Base-by-base conservation (phyloP, 371 early-diverging fungal species). In the Mortierella sp. region DNA sequence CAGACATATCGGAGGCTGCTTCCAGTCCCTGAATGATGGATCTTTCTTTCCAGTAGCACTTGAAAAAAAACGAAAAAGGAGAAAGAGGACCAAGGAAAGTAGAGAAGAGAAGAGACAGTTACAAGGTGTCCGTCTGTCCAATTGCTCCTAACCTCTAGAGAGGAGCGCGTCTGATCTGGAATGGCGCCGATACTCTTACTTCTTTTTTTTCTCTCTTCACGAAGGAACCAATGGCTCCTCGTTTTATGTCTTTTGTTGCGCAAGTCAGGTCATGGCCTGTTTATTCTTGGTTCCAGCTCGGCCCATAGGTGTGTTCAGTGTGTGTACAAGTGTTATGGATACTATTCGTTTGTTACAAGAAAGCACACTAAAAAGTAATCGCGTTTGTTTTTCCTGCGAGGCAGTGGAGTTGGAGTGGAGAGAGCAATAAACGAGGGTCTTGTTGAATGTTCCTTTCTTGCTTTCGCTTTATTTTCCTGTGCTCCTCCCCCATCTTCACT, bases 261-360 rank as follows among this genome's bases (percentile, higher is more conserved):
- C 31, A 24, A 31, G 44, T 57, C 69, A 43, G 51, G 40, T 10
- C 40, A 40, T 40, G 40, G 24, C 28, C 57, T 21, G 43, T 9
- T n/a, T 48, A 76, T 76, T 76, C 76, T 64, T 72, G 78, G 64
- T 78, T 82, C 82, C 75, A 82, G 59, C 82, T 78, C 72, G 75
- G 76, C 72, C 82, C 75, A 71, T 26, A 28, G 1, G 40, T 24
- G 9, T 21, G 24, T 24, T 37, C 37, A 31, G 21, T 67, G 31
- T 24, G 10, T 24, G 67, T 40, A 24, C 24, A 37, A 6, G 37
- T 40, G 10, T 67, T 34, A 34, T 34, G 9, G 5, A 8, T 34
- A 16, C 14, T 28, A 26, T 13, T 6, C 26, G n/a, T n/a, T n/a
- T 55, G 50, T 53, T 26, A 61, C 34, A 34, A 34, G 16, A 34